phyloP scores from a whole-genome alignment of 495 filamentous ascomycete species.

The Neohortaea acidophila region DNA sequence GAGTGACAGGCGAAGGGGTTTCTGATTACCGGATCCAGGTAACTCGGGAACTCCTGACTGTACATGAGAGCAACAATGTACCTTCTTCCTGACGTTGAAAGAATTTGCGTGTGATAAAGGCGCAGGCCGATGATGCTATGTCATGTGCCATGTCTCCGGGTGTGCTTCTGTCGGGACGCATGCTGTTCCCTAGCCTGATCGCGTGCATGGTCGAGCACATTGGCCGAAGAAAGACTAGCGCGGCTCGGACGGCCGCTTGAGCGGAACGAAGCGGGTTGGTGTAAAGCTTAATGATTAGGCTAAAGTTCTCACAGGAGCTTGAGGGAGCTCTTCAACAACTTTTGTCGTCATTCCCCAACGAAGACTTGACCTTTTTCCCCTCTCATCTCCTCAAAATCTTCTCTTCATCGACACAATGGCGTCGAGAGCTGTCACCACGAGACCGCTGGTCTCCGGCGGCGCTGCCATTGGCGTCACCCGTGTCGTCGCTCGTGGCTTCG shows the following conservation, averaged over 20 bases:
- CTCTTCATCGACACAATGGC: conserved; percentile 13
- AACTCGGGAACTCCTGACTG: too few species aligned
- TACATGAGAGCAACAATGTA: too few species aligned
- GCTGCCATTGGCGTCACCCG: conserved; percentile 4
- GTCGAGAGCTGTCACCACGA: conserved; percentile 7
- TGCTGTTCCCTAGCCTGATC: background rate
- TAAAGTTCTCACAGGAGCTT: background rate
- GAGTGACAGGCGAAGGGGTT: too few species aligned
- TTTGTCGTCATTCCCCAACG: conserved; percentile 1
- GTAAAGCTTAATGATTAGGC: too few species aligned
- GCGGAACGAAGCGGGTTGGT: background rate
- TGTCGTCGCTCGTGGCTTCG: conserved; percentile 4
- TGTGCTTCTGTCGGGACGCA: background rate
- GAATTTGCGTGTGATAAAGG: too few species aligned
- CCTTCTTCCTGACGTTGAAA: too few species aligned
- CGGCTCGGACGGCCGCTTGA: too few species aligned
- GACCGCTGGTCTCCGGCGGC: conserved; percentile 14
- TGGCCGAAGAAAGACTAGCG: too few species aligned
- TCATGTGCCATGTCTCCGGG: too few species aligned
- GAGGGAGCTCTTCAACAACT: background rate
- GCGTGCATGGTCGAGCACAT: background rate
- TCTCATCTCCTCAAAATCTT: background rate
- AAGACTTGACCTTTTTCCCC: background rate
- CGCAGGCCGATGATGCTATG: too few species aligned
- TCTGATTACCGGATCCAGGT: too few species aligned